Base-by-base conservation (phyloP, 495 filamentous ascomycete genomes). In the Penicillium subrubescens region DNA sequence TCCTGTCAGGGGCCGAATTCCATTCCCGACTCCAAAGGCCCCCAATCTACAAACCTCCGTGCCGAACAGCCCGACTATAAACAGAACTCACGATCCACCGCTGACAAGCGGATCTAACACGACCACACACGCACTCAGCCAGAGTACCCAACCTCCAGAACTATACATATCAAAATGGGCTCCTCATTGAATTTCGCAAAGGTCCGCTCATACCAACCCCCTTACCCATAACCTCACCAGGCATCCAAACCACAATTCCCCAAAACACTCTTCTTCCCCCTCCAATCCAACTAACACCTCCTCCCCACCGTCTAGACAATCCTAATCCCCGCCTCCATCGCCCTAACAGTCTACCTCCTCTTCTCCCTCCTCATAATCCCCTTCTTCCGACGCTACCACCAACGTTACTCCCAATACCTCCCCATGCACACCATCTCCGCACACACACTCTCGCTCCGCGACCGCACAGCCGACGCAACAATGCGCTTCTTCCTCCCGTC, bases 261-360 rank as follows among this genome's bases (percentile, higher is more conserved):
- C 25, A 27, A 2, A 21, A 52, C 31, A 29, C 35, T 10, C 43
- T 15, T 31, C 33, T 6, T 14, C 21, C 3, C 21, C 27, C 21
- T 21, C 19, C 57, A 46, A 44, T 46, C n/a, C 29, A 62, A 67
- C 35, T 52, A 55, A 60, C 62, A 54, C 44, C n/a, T 60, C 64
- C 53, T 52, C 1, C 33, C 77, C 79, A 33, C 33, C n/a, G n/a
- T n/a, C 25, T 61, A 97, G 92, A 92, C 90, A 4, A 76, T 97
- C 52, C 74, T 94, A 66, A 80, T 94, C 55, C 93, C 93, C 3
- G 90, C 91, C 59, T 62, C 90, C 63, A 89, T 95, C 74, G 90
- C 92, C 43, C 82, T 93, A 57, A 72, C 86, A 53, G 80, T 96
- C 69, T 97, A 92, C 77, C 76, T 94, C 71, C 64, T 90, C 51